Evolutionary conservation across 2,329 filamentous ascomycete genomes (phyloP).

Genomic region (Phialophora tarda): DNA sequence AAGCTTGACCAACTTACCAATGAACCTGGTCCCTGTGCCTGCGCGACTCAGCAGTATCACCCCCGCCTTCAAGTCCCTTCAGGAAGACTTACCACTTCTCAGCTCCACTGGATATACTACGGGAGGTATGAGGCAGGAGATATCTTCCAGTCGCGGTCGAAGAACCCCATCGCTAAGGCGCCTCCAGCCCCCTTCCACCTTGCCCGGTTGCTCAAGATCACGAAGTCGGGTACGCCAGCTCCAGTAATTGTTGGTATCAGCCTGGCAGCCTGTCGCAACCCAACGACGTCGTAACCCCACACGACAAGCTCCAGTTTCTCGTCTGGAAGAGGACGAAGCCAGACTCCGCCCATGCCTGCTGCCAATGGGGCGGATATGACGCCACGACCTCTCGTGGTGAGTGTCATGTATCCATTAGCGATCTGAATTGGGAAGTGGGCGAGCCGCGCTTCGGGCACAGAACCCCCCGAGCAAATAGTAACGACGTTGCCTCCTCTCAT

Average conservation of each 20-base stretch:
- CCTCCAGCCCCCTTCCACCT: constrained; percentile 60
- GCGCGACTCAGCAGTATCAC: not conserved
- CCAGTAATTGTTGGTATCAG: constrained; percentile 63
- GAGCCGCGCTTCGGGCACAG: constrained; percentile 34
- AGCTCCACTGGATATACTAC: not conserved
- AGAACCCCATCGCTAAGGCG: constrained; percentile 60
- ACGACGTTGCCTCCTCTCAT: constrained; percentile 54
- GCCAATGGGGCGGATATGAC: constrained; percentile 43
- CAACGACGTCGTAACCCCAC: constrained; percentile 59
- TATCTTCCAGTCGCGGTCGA: constrained; percentile 61
- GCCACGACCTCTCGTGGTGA: constrained; percentile 33
- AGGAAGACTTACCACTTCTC: not conserved
- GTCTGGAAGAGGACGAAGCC: constrained; percentile 55
- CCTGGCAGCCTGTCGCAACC: constrained; percentile 57
- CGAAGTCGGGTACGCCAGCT: constrained; percentile 63
- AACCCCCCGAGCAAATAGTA: constrained; percentile 41
- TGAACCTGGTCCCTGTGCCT: not conserved
- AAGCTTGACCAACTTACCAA: not conserved
- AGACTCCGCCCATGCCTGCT: constrained; percentile 56
- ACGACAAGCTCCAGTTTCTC: constrained; percentile 61
- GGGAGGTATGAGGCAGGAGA: constrained; percentile 52
- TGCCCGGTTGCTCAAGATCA: constrained; percentile 55
- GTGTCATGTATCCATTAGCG: constrained; percentile 19
- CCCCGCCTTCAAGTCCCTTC: not conserved
- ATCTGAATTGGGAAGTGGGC: constrained; percentile 42